Percentiles rank a stretch among this genome's conserved stretches.
Conservation (phyloP, 352 stramenopile species). For the Pythium guiyangense region DNA sequence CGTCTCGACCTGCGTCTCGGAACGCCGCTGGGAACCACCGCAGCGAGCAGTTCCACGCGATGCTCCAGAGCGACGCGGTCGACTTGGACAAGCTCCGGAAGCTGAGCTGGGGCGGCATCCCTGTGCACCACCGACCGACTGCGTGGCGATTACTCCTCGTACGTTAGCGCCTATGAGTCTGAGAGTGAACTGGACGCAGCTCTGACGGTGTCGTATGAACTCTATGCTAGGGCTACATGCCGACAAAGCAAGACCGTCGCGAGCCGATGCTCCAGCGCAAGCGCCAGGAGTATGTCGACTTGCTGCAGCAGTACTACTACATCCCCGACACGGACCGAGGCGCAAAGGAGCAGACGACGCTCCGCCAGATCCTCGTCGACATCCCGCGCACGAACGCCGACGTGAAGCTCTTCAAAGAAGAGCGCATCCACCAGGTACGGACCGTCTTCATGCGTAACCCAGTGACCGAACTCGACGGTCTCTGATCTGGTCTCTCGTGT, state of each 20-base stretch:
- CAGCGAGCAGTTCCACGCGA: slow-evolving; percentile 63
- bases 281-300: slow-evolving; percentile 95
- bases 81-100: slow-evolving; percentile 89
- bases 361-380: slow-evolving; percentile 98
- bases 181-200: not conserved
- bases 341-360: slow-evolving; percentile 93
- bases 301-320: slow-evolving; percentile 95
- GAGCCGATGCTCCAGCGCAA: slow-evolving; percentile 91
- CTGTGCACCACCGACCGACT: slow-evolving; percentile 75
- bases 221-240: slow-evolving; percentile 87
- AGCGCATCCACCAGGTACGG: slow-evolving; percentile 84
- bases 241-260: slow-evolving; percentile 91
- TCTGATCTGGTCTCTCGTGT: slow-evolving; percentile 3
- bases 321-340: slow-evolving; percentile 94
- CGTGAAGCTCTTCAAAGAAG: slow-evolving; percentile 96
- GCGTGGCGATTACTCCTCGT: slow-evolving; percentile 97
- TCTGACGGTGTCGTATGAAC: not conserved
- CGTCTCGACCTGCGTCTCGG: slow-evolving; percentile 27
- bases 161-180: not conserved
- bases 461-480: not conserved
- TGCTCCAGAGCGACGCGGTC: slow-evolving; percentile 74
- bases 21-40: slow-evolving; percentile 68
- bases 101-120: slow-evolving; percentile 91
- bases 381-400: slow-evolving; percentile 97
- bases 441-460: not conserved